phyloP scores from a whole-genome alignment of 805 yeast genomes.

The Metschnikowia anglica region DNA sequence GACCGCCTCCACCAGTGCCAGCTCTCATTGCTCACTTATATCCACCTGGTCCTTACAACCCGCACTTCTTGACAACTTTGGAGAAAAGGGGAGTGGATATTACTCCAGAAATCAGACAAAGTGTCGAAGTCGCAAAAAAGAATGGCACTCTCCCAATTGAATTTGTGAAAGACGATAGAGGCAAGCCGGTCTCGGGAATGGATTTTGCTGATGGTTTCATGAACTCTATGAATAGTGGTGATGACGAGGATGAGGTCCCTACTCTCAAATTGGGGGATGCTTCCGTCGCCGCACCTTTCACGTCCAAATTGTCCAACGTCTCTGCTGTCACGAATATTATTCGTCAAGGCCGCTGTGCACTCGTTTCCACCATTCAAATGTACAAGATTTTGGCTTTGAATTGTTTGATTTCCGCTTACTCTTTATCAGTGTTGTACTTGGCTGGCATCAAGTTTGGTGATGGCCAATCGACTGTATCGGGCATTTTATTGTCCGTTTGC shows the following conservation, averaged over 20 bases:
- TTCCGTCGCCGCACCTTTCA: slow-evolving; percentile 98
- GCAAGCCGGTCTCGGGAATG: slow-evolving; percentile 19
- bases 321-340: slow-evolving; percentile 89
- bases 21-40: slow-evolving; percentile 86
- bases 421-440: slow-evolving; percentile 86
- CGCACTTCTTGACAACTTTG: slow-evolving; percentile 80
- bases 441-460: slow-evolving; percentile 99
- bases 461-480: slow-evolving; percentile 97
- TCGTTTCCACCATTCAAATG: slow-evolving; percentile 97
- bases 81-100: slow-evolving; percentile 80
- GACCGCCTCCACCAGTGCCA: slow-evolving; percentile 83
- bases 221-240: slow-evolving; percentile 52
- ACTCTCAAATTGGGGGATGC: slow-evolving; percentile 95
- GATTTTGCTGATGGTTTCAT: slow-evolving; percentile 61
- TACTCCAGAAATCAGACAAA: slow-evolving; percentile 67
- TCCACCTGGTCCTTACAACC: slow-evolving; percentile 94
- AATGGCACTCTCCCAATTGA: slow-evolving; percentile 28
- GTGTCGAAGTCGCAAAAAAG: slow-evolving; percentile 54
- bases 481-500: slow-evolving; percentile 86
- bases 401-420: slow-evolving; percentile 95
- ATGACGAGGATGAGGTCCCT: slow-evolving; percentile 81
- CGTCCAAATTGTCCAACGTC: slow-evolving; percentile 90
- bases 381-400: slow-evolving; percentile 95
- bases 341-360: slow-evolving; percentile 97
- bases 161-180: slow-evolving; percentile 21